These are phyloP conservation scores for Penicillium manginii DNA, from an alignment of 495 filamentous ascomycete species.

Conservation along the genomic window DNA sequence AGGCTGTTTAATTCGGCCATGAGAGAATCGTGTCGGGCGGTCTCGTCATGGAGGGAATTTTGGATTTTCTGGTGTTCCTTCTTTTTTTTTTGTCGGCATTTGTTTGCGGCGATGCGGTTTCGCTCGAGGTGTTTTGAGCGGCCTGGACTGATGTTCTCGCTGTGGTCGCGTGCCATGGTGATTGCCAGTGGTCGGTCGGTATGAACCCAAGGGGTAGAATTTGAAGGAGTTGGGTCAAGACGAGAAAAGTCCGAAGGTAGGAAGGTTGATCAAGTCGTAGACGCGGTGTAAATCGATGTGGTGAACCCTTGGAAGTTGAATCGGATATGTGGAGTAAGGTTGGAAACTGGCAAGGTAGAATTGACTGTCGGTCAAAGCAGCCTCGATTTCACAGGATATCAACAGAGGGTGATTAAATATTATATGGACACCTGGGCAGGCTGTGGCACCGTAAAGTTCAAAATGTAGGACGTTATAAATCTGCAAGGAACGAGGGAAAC, in stretches of 20 bases:
- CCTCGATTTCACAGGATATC: too few relatives aligned
- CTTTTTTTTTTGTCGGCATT: constrained; percentile 31
- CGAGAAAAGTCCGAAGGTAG: too few relatives aligned
- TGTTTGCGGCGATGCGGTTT: constrained; percentile 34
- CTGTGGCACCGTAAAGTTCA: not conserved
- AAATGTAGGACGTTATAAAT: too few relatives aligned
- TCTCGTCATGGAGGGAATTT: constrained; percentile 17
- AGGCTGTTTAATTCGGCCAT: constrained; percentile 19
- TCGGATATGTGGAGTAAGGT: too few relatives aligned
- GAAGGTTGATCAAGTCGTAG: too few relatives aligned
- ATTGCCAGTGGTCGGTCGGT: not conserved
- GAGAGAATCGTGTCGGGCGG: constrained; percentile 23
- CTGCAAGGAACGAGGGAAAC: not conserved
- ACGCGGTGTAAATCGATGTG: too few relatives aligned
- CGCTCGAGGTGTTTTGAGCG: constrained; percentile 30
- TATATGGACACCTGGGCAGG: not conserved
- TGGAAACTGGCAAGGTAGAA: too few relatives aligned
- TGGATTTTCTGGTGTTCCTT: constrained; percentile 25
- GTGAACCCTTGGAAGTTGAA: too few relatives aligned
- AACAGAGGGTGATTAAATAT: too few relatives aligned
- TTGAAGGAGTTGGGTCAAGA: too few relatives aligned
- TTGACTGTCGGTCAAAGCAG: too few relatives aligned
- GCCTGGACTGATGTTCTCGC: constrained; percentile 13
- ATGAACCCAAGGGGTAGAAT: not conserved
- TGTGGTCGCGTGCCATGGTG: constrained; percentile 4